Conservation (phyloP, 441 rosid genomes). For the Euphorbia celastroides region DNA sequence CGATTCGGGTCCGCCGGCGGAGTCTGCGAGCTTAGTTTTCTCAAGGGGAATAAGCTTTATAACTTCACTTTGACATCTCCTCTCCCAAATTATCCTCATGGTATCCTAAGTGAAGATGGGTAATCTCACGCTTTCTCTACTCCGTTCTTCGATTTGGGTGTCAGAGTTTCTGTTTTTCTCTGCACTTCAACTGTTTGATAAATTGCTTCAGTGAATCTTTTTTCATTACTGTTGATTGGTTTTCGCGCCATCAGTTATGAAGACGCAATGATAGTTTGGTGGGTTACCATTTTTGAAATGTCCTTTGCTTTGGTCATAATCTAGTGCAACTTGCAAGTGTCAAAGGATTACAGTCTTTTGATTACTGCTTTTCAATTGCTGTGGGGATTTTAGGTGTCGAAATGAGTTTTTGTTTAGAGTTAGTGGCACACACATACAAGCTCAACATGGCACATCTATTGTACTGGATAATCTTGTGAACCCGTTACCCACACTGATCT, state of each 20-base stretch:
- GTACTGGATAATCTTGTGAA: no score
- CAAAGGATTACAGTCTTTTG: not conserved
- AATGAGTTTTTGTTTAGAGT: no score
- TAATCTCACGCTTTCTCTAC: slow-evolving; percentile 22
- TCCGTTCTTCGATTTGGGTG: slow-evolving; percentile 23
- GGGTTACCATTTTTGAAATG: not conserved
- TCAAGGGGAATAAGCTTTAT: slow-evolving; percentile 41
- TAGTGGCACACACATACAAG: no score
- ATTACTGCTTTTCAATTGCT: not conserved
- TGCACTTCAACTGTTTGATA: slow-evolving; percentile 5
- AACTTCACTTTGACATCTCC: slow-evolving; percentile 72
- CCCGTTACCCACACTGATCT: no score
- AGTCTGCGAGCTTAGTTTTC: slow-evolving; percentile 56
- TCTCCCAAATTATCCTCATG: slow-evolving; percentile 62
- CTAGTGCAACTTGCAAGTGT: not conserved
- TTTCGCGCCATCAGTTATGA: not conserved
- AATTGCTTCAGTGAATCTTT: slow-evolving; percentile 2
- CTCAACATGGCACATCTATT: no score
- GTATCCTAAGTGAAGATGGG: slow-evolving; percentile 96
- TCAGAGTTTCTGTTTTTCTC: slow-evolving; percentile 1
- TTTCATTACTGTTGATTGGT: not conserved
- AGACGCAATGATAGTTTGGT: not conserved
- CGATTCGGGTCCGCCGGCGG: slow-evolving; percentile 31
- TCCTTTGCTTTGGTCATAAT: not conserved
- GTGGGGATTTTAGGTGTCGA: no score